Conservation (phyloP, 1,139 yeast genomes). For the Geotrichum carabidarum region DNA sequence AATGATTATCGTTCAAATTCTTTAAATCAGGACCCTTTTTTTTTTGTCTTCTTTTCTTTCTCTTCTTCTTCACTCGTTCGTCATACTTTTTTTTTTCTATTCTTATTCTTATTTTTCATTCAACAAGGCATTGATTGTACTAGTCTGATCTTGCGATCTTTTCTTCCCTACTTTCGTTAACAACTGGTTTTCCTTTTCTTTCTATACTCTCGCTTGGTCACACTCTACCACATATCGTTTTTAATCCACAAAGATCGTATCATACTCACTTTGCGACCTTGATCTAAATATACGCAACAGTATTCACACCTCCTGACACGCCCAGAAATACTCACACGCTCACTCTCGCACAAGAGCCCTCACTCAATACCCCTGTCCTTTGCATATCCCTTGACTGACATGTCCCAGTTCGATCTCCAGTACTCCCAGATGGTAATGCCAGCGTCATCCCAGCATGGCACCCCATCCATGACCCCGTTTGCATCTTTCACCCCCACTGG, state of each 20-base stretch:
- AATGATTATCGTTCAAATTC: neutral
- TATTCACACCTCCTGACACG: too few species aligned
- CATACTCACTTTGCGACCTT: too few species aligned
- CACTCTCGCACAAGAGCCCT: neutral
- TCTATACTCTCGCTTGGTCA: too few species aligned
- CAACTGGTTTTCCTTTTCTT: neutral
- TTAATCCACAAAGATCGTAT: too few species aligned
- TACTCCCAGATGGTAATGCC: conserved; percentile 48
- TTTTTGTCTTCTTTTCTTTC: neutral
- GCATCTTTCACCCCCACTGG: neutral
- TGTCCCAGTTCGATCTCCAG: conserved; percentile 37
- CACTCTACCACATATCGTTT: too few species aligned
- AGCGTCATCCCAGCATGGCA: conserved; percentile 1
- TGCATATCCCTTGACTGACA: conserved; percentile 15
- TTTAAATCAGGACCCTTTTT: neutral
- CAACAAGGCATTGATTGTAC: neutral
- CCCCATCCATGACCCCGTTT: conserved; percentile 6
- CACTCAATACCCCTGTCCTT: neutral
- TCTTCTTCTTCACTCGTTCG: conserved; percentile 1
- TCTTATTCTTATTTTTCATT: neutral
- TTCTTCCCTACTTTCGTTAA: neutral
- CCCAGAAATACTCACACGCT: neutral
- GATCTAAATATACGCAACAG: too few species aligned
- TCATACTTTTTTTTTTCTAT: neutral
- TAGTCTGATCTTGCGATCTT: neutral